Conservation (phyloP, 306 rosid species). For the Delonix regia region DNA sequence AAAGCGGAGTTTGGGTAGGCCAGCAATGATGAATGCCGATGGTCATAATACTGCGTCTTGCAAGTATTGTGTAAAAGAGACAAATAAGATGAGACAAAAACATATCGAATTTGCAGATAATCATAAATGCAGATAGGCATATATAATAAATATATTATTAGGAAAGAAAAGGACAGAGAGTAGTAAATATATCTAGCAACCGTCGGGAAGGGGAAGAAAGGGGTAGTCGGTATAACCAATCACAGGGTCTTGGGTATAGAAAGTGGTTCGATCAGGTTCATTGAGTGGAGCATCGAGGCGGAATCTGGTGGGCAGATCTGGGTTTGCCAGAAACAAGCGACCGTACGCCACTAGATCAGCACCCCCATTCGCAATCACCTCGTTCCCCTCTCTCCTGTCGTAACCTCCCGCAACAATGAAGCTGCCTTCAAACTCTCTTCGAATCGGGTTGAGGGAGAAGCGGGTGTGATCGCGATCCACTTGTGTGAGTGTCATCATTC, state of each 20-base stretch:
- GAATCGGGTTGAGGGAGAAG: conserved; percentile 46
- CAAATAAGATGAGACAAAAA: no score
- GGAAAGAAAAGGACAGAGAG: no score
- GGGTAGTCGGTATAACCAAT: conserved; percentile 68
- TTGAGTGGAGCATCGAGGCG: conserved; percentile 51
- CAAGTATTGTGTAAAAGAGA: no score
- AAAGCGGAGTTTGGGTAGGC: no score
- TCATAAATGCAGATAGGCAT: no score
- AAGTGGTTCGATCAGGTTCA: conserved; percentile 46
- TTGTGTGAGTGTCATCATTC: conserved; percentile 56
- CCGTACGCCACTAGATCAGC: conserved; percentile 67
- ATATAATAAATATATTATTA: no score
- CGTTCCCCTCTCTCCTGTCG: conserved; percentile 53
- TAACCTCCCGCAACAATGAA: conserved; percentile 67
- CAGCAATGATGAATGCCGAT: no score
- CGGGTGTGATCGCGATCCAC: conserved; percentile 23
- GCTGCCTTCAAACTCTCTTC: conserved; percentile 57
- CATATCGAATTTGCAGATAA: no score
- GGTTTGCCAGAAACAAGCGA: conserved; percentile 60
- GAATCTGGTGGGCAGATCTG: conserved; percentile 61
- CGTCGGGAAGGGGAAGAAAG: neutral
- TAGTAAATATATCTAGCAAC: neutral
- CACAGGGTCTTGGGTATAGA: conserved; percentile 48
- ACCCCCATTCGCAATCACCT: conserved; percentile 19
- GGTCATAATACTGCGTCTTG: no score